Evolutionary conservation across 441 rosid genomes (phyloP).

Genomic region (Aleurites moluccanus): DNA sequence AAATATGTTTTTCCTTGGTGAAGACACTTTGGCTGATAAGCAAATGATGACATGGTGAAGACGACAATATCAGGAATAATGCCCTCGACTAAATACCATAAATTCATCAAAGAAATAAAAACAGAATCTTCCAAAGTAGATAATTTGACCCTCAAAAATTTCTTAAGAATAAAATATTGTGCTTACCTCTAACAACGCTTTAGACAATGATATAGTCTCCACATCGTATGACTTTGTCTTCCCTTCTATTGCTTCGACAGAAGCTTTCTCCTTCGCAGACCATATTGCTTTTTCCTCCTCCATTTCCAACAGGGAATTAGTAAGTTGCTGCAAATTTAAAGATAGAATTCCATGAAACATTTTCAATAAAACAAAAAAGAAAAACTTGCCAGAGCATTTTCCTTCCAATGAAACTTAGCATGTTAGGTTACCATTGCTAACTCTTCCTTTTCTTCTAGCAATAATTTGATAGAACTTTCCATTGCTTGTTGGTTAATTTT

Average conservation of each 20-base stretch:
- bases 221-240: conserved; percentile 41
- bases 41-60: background rate
- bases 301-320: conserved; percentile 77
- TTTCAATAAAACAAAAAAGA: conserved; percentile 13
- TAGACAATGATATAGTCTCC: conserved; percentile 49
- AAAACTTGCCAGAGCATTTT: background rate
- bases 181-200: conserved; percentile 58
- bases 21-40: background rate
- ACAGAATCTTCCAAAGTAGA: background rate
- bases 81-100: background rate
- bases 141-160: background rate
- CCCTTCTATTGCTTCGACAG: conserved; percentile 58
- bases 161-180: background rate
- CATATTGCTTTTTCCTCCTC: conserved; percentile 93
- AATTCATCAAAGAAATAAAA: background rate
- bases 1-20: no score
- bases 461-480: conserved; percentile 49
- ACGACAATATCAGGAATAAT: background rate
- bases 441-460: conserved; percentile 86
- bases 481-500: conserved; percentile 48
- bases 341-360: conserved; percentile 10
- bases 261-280: conserved; percentile 74
- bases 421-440: conserved; percentile 67
- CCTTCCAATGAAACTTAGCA: conserved; percentile 15
- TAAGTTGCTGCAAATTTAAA: conserved; percentile 68